These are phyloP conservation scores for Coccinonectria pachysandricola DNA, from an alignment of 2,329 filamentous ascomycete species.

Conservation along the genomic window DNA sequence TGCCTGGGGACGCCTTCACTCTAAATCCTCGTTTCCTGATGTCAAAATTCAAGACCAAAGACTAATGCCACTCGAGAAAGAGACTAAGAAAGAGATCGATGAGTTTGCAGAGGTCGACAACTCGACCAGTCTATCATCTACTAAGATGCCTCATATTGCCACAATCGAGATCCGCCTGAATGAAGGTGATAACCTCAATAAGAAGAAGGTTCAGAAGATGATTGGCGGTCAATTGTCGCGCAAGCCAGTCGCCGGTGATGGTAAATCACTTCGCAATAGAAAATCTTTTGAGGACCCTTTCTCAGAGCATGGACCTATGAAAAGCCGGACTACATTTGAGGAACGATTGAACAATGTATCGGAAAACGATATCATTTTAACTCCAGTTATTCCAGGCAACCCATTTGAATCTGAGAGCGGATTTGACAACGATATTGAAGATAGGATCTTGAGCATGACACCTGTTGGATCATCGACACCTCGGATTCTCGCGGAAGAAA, in stretches of 20 bases:
- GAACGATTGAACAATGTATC: constrained; percentile 6
- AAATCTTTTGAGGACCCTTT: constrained; percentile 22
- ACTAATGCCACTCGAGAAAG: not conserved
- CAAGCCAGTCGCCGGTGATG: constrained; percentile 21
- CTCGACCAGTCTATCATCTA: constrained; percentile 2
- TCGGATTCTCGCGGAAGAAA: constrained; percentile 15
- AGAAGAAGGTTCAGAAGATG: constrained; percentile 25
- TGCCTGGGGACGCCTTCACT: constrained; percentile 23
- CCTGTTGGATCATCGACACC: constrained; percentile 31
- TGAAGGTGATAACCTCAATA: constrained; percentile 25
- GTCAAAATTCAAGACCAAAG: constrained; percentile 2
- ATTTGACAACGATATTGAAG: constrained; percentile 28
- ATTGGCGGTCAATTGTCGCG: constrained; percentile 19
- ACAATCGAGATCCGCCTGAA: constrained; percentile 24
- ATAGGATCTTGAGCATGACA: constrained; percentile 26
- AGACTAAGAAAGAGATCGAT: not conserved
- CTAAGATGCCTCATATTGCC: constrained; percentile 16
- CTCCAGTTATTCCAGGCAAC: constrained; percentile 4
- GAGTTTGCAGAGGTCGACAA: constrained; percentile 4
- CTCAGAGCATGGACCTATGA: constrained; percentile 10
- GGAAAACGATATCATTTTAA: too few species aligned
- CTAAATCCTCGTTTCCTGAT: constrained; percentile 16
- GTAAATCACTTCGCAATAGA: constrained; percentile 17
- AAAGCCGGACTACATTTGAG: constrained; percentile 16
- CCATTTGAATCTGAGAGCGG: constrained; percentile 28